A percentile compares a stretch with the other conserved stretches of the same genome.
Conservation (phyloP, 2,329 filamentous ascomycete species). For the Epichloe brachyelytri region DNA sequence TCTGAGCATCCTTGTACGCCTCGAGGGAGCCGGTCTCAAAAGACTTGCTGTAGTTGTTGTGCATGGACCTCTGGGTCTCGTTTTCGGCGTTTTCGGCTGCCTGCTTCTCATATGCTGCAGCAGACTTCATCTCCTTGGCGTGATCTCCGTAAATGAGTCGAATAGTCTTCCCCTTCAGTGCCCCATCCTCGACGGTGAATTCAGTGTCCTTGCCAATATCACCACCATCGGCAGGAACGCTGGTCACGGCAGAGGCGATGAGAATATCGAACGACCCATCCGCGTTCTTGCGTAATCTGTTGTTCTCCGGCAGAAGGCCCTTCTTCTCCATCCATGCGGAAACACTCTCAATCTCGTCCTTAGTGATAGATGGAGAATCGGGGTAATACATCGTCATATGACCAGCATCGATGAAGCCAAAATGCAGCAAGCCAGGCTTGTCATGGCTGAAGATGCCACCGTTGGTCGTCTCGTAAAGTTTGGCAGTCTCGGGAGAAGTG, state of each 20-base stretch:
- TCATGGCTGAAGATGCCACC: conserved; percentile 60
- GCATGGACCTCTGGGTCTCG: conserved; percentile 61
- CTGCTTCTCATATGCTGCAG: conserved; percentile 53
- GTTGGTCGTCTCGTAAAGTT: conserved; percentile 53
- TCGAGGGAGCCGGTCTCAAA: conserved; percentile 63
- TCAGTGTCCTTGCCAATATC: conserved; percentile 55
- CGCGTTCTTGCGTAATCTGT: conserved; percentile 53
- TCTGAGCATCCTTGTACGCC: conserved; percentile 68
- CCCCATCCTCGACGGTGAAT: conserved; percentile 46
- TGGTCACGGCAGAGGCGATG: conserved; percentile 55
- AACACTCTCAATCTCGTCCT: conserved; percentile 60
- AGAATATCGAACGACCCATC: conserved; percentile 57
- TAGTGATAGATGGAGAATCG: conserved; percentile 58
- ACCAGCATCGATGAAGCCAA: conserved; percentile 62
- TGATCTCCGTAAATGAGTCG: conserved; percentile 66
- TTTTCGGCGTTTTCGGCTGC: conserved; percentile 60
- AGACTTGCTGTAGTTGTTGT: conserved; percentile 59
- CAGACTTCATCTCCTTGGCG: conserved; percentile 54
- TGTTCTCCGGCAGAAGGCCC: conserved; percentile 63
- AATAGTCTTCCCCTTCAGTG: conserved; percentile 53
- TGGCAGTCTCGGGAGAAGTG: conserved; percentile 45
- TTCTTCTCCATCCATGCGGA: conserved; percentile 63
- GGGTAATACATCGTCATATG: conserved; percentile 79
- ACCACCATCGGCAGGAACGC: conserved; percentile 47
- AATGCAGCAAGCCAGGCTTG: conserved; percentile 53